Evolutionary conservation across 305 asterid genomes (phyloP), one percentile per base, ranked within the genome.

Genomic region (Fraxinus paxiana): DNA sequence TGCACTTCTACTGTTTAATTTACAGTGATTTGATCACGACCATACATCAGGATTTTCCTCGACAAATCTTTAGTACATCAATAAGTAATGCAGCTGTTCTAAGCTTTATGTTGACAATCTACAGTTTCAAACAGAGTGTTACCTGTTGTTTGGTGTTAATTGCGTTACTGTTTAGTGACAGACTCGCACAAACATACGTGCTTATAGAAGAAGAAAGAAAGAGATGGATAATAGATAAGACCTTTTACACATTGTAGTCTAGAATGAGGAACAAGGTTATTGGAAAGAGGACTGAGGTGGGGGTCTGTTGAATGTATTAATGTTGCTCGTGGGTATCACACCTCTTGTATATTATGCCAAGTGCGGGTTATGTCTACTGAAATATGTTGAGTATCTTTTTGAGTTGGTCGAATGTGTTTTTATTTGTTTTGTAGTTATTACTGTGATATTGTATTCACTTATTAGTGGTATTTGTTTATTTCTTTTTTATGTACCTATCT

Each of bases 341-440:
- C 34, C 34, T 22, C 34, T 63, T 63, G n/a, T 9, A 63, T 24
- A 12, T 59, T 8, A 59, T 67, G 35, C 73, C 8, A 67, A 67
- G 17, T 10, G 31, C 7, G 3, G 17, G 37, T 24, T 65, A 28
- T 65, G 73, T 65, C 73, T 65, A 7, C 73, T 65, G 18, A 26
- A 65, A 12, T 67, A 12, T 67, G 73, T 67, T 67, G 4, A 67
- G 18, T 67, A 67, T 28, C 38, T 67, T 67, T 67, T 7, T 22
- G 18, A 28, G 73, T 12, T 4, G 0, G 37, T 67, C 38, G 5
- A 3, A 13, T 67, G 73, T 67, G 35, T 67, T 30, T 67, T 67
- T 56, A 41, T 30, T 75, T 76, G 69, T 63, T 73, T 43, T 78
- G 28, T 15, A 38, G 56, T 77, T 70, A 22, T 82, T n/a, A 30